A percentile compares a stretch with the other conserved stretches of the same genome.
These are phyloP conservation scores for Rubus parviflorus DNA, from an alignment of 306 rosid genomes.

Conservation along the genomic window DNA sequence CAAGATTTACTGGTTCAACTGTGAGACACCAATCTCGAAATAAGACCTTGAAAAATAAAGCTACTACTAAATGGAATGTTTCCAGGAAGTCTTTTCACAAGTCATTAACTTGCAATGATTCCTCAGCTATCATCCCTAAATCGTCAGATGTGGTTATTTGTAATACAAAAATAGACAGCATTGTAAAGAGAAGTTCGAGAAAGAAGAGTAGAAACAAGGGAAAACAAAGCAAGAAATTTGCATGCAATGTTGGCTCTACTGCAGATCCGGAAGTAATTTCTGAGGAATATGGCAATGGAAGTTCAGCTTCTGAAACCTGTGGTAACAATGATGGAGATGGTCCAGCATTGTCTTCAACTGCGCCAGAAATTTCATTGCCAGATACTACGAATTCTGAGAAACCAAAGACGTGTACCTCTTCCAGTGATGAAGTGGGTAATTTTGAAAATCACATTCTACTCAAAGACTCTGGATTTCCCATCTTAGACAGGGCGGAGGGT, in stretches of 20 bases:
- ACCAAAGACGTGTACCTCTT: conserved; percentile 30
- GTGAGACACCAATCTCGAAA: conserved; percentile 52
- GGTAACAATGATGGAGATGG: conserved; percentile 40
- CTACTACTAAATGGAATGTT: conserved; percentile 52
- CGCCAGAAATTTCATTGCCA: conserved; percentile 36
- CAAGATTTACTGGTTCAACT: conserved; percentile 42
- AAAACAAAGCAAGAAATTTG: conserved; percentile 48
- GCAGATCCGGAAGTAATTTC: conserved; percentile 48
- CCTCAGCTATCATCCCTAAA: conserved; percentile 34
- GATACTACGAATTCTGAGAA: conserved; percentile 34
- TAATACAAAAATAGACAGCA: conserved; percentile 38
- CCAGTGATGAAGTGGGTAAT: conserved; percentile 30
- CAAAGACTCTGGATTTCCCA: conserved; percentile 21
- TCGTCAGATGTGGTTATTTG: conserved; percentile 32
- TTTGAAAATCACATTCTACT: conserved; percentile 34
- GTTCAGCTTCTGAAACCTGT: conserved; percentile 50
- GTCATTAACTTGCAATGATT: conserved; percentile 32
- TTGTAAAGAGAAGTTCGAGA: conserved; percentile 48
- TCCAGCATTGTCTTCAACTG: conserved; percentile 20
- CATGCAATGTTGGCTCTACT: conserved; percentile 38
- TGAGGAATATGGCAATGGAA: conserved; percentile 39
- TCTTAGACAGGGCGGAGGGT: conserved; percentile 29
- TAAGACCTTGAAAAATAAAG: conserved; percentile 47
- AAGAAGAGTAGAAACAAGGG: conserved; percentile 58
- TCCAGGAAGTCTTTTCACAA: conserved; percentile 40